Conservation (phyloP, 768 basidiomycete species). For the Suillus bovinus region DNA sequence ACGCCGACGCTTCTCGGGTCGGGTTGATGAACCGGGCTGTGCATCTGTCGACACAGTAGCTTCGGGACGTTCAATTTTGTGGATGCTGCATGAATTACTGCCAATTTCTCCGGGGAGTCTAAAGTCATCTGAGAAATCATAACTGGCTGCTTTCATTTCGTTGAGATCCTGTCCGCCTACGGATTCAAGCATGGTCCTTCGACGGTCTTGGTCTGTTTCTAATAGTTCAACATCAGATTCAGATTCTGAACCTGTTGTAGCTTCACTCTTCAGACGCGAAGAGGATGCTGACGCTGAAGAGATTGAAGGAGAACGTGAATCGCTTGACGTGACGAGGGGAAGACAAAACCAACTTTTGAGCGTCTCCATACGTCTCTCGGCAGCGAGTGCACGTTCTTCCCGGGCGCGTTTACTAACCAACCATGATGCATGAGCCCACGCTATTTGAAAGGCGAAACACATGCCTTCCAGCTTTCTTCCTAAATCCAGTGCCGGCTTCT, state of each 20-base stretch:
- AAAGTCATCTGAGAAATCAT: conserved; percentile 54
- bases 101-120: conserved; percentile 31
- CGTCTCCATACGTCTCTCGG: conserved; percentile 57
- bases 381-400: conserved; percentile 77
- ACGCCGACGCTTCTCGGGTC: conserved; percentile 22
- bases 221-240: conserved; percentile 42
- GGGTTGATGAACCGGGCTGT: conserved; percentile 7
- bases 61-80: conserved; percentile 1
- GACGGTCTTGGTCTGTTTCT: conserved; percentile 51
- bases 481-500: conserved; percentile 58
- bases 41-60: not conserved
- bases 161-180: conserved; percentile 45
- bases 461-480: conserved; percentile 71
- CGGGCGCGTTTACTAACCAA: conserved; percentile 68
- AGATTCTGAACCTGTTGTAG: conserved; percentile 33
- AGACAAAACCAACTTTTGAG: conserved; percentile 39
- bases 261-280: conserved; percentile 13
- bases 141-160: conserved; percentile 42
- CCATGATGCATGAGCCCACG: conserved; percentile 2
- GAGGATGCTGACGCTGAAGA: conserved; percentile 7
- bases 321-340: conserved; percentile 10
- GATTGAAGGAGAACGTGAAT: not conserved
- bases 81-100: conserved; percentile 7
- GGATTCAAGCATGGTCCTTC: conserved; percentile 50
- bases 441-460: conserved; percentile 10